Percentiles rank a stretch among this genome's conserved stretches.
These are phyloP conservation scores for Hibiscus tridactylites DNA, from an alignment of 345 rosid genomes.

Conservation along the genomic window DNA sequence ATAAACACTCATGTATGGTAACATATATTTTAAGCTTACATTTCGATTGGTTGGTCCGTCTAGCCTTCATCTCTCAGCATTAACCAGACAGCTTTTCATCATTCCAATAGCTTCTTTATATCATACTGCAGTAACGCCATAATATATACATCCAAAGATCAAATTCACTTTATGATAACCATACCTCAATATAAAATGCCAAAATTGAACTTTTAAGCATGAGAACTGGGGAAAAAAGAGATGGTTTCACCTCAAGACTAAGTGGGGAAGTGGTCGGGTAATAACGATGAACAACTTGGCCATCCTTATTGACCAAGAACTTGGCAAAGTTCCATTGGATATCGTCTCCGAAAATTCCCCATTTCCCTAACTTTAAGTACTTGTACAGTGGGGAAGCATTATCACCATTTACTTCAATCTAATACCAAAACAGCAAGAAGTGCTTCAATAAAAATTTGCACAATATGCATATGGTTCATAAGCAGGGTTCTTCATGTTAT, in stretches of 20 bases:
- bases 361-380: constrained; percentile 76
- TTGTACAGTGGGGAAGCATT: constrained; percentile 64
- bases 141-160: not conserved
- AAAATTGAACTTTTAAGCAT: not conserved
- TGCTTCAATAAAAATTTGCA: not conserved
- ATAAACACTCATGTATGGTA: too few species aligned
- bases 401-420: constrained; percentile 86
- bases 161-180: not conserved
- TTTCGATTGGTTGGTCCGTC: not conserved
- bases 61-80: not conserved
- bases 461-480: not conserved
- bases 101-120: constrained; percentile 6
- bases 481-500: not conserved
- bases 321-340: constrained; percentile 95
- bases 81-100: not conserved
- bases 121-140: constrained; percentile 9
- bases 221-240: not conserved
- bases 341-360: constrained; percentile 73
- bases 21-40: not conserved
- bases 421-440: constrained; percentile 6
- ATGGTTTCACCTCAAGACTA: constrained; percentile 52
- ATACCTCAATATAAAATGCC: not conserved
- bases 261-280: constrained; percentile 85
- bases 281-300: constrained; percentile 65
- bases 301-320: constrained; percentile 76